Percentiles rank a stretch among this genome's conserved stretches.
Evolutionary conservation across 1,139 yeast species (phyloP).

Genomic region (Taiozyma sp.): DNA sequence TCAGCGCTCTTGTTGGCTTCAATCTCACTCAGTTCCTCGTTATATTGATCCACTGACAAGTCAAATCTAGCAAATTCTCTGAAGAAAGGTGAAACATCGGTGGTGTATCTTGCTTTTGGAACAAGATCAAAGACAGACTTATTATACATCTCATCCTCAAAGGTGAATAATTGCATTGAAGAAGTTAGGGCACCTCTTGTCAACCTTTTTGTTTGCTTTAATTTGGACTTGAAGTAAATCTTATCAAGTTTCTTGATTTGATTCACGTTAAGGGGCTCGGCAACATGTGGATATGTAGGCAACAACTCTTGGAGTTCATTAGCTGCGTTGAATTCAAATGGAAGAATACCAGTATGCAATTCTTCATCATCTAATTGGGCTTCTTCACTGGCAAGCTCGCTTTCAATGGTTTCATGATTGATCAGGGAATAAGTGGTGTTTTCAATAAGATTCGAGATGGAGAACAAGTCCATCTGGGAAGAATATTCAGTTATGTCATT

Average conservation of each 20-base stretch:
- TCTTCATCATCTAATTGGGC: constrained; percentile 25
- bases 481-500: constrained; percentile 10
- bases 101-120: constrained; percentile 8
- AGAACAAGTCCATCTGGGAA: constrained; percentile 30
- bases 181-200: constrained; percentile 10
- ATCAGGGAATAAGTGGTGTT: constrained; percentile 33
- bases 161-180: constrained; percentile 5
- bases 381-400: constrained; percentile 36
- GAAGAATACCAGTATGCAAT: constrained; percentile 9
- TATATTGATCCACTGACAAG: background rate
- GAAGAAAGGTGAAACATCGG: constrained; percentile 19
- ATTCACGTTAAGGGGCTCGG: background rate
- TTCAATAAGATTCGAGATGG: constrained; percentile 36
- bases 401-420: constrained; percentile 30
- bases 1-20: background rate
- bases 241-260: constrained; percentile 9
- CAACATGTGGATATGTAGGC: constrained; percentile 4
- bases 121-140: constrained; percentile 13
- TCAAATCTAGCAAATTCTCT: constrained; percentile 19
- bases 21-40: background rate
- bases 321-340: constrained; percentile 15
- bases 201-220: constrained; percentile 8
- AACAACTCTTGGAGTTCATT: constrained; percentile 4
- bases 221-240: constrained; percentile 10
- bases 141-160: constrained; percentile 3